Percentiles rank a stretch among this genome's conserved stretches.
These are phyloP conservation scores for Linaria vulgaris DNA, from an alignment of 257 asterid genomes.

Conservation along the genomic window DNA sequence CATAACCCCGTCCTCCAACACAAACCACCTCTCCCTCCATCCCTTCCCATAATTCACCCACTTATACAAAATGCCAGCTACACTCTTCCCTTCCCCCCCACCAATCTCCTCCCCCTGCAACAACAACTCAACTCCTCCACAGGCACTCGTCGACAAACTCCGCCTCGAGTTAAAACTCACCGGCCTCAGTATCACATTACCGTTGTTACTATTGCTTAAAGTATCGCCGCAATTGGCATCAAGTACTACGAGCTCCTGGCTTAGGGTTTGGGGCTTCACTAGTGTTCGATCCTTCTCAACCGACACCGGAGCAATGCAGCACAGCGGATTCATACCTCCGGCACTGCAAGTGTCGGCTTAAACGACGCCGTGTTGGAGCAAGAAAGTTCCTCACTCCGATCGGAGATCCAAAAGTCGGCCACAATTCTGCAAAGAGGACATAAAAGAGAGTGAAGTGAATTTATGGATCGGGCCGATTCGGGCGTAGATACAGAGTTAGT, in stretches of 20 bases:
- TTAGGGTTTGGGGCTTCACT: constrained; percentile 61
- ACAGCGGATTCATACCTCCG: constrained; percentile 79
- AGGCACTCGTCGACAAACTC: constrained; percentile 55
- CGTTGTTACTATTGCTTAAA: constrained; percentile 17
- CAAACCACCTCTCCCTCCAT: constrained; percentile 97
- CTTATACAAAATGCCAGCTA: constrained; percentile 75
- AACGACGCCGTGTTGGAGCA: constrained; percentile 25
- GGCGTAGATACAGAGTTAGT: constrained; percentile 33
- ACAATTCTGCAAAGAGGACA: constrained; percentile 48
- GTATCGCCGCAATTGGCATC: constrained; percentile 28
- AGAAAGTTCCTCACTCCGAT: constrained; percentile 32
- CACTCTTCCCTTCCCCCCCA: constrained; percentile 54
- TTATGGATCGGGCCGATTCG: constrained; percentile 30
- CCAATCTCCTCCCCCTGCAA: constrained; percentile 34
- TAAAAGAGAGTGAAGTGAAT: constrained; percentile 23
- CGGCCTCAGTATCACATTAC: constrained; percentile 37
- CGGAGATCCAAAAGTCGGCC: constrained; percentile 59
- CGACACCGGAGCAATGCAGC: constrained; percentile 99
- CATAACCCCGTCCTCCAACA: constrained; percentile 92
- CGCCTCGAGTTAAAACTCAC: constrained; percentile 56
- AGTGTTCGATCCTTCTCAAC: constrained; percentile 76
- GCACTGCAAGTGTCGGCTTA: constrained; percentile 18
- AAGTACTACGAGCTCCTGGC: constrained; percentile 52
- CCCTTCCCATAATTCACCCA: constrained; percentile 99
- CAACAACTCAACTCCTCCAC: constrained; percentile 42